phyloP scores from a whole-genome alignment of 495 filamentous ascomycete genomes.

The Trichocladium uniseriatum region DNA sequence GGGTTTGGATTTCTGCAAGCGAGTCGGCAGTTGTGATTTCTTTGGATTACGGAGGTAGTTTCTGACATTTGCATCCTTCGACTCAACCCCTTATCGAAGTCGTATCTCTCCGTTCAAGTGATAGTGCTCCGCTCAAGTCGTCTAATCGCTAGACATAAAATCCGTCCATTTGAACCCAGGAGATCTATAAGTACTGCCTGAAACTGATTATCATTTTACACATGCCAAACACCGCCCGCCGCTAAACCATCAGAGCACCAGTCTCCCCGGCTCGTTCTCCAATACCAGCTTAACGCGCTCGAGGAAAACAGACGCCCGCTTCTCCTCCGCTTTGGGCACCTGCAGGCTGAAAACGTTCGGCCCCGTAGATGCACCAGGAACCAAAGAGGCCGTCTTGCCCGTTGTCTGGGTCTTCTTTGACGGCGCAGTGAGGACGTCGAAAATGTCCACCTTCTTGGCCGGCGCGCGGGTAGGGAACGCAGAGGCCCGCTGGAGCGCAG shows the following conservation, averaged over 20 bases:
- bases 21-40: too few relatives aligned
- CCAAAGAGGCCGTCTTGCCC: constrained; percentile 17
- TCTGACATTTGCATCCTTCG: too few relatives aligned
- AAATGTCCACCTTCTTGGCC: constrained; percentile 54
- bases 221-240: not conserved
- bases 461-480: constrained; percentile 51
- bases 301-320: constrained; percentile 68
- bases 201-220: constrained; percentile 1
- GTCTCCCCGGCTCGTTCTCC: constrained; percentile 69
- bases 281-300: constrained; percentile 72
- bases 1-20: too few relatives aligned
- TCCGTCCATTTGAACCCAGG: not conserved
- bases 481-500: constrained; percentile 43
- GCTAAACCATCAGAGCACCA: constrained; percentile 47
- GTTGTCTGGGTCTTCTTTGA: constrained; percentile 23
- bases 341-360: constrained; percentile 71
- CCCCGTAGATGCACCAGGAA: constrained; percentile 35
- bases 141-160: too few relatives aligned
- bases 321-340: constrained; percentile 68
- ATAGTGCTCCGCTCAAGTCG: too few relatives aligned
- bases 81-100: too few relatives aligned
- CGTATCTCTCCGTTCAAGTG: too few relatives aligned
- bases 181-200: not conserved
- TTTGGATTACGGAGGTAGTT: too few relatives aligned
- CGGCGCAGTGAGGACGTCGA: constrained; percentile 63